phyloP scores from a whole-genome alignment of 768 basidiomycete genomes.

The Lentinus brumalis region DNA sequence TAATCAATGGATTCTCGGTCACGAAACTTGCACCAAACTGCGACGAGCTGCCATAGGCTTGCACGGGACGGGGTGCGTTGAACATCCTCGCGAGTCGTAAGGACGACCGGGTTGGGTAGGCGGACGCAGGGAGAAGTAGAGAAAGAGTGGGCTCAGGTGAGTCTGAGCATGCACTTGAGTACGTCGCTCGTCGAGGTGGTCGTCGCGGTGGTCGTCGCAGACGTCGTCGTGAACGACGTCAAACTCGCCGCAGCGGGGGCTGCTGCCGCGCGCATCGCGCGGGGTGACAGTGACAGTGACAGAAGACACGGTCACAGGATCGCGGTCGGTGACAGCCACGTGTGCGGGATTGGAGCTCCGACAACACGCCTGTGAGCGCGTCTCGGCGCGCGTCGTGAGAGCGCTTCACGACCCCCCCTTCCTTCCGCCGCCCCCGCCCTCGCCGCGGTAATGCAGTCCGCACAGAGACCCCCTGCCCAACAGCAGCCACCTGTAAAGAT shows the following conservation, averaged over 20 bases:
- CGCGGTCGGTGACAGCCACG: conserved; percentile 23
- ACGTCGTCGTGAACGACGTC: conserved; percentile 10
- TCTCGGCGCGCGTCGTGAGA: conserved; percentile 29
- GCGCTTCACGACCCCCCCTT: conserved; percentile 6
- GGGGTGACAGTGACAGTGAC: background rate
- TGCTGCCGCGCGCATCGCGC: background rate
- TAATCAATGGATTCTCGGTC: conserved; percentile 64
- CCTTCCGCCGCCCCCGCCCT: conserved; percentile 11
- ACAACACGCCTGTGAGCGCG: conserved; percentile 27
- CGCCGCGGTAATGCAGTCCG: conserved; percentile 31
- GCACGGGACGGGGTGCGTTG: conserved; percentile 77
- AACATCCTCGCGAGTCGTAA: conserved; percentile 54
- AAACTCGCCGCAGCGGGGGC: background rate
- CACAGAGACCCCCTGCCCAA: conserved; percentile 28
- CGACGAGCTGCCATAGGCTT: conserved; percentile 62
- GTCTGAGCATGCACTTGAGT: background rate
- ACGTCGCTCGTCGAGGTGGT: background rate
- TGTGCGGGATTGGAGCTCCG: conserved; percentile 22
- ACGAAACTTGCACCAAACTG: conserved; percentile 70
- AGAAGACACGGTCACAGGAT: conserved; percentile 18
- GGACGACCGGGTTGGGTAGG: background rate
- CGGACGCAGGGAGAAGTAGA: no score
- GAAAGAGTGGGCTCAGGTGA: no score
- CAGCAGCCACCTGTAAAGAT: conserved; percentile 66
- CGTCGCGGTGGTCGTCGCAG: conserved; percentile 1